Conservation (phyloP, 352 stramenopile species). For the Phytophthora megakarya region DNA sequence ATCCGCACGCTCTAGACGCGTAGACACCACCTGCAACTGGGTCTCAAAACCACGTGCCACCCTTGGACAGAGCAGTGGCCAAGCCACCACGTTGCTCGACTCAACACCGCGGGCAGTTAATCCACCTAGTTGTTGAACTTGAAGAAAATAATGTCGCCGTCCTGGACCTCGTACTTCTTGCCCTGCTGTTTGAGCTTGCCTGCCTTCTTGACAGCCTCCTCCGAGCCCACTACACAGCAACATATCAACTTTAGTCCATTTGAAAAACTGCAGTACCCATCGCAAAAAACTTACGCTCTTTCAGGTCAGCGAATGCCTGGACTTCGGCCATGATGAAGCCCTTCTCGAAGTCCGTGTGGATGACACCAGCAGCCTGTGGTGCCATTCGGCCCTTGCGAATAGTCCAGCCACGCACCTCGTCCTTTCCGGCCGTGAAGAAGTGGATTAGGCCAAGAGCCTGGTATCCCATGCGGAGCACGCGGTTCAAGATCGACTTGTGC, state of each 20-base stretch:
- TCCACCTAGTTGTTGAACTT: constrained; percentile 91
- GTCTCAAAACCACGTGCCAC: constrained; percentile 96
- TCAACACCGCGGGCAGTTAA: constrained; percentile 27
- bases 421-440: constrained; percentile 99
- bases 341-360: constrained; percentile 99
- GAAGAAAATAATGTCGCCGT: constrained; percentile 92
- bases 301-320: constrained; percentile 87
- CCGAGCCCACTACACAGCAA: constrained; percentile 59
- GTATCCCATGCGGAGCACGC: constrained; percentile 98
- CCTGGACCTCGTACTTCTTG: constrained; percentile 92
- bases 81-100: constrained; percentile 11
- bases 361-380: constrained; percentile 98
- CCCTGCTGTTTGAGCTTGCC: constrained; percentile 90
- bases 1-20: constrained; percentile 30
- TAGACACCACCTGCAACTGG: constrained; percentile 89
- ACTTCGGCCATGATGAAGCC: constrained; percentile 98
- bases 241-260: constrained; percentile 15
- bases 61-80: constrained; percentile 42
- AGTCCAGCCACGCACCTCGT: constrained; percentile 99
- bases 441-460: constrained; percentile 98
- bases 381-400: constrained; percentile 97
- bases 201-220: constrained; percentile 90
- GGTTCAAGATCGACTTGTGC: constrained; percentile 93
- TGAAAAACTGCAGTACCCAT: background rate
- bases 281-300: constrained; percentile 72